phyloP scores from a whole-genome alignment of 805 yeast species.

The Metschnikowia shivogae region DNA sequence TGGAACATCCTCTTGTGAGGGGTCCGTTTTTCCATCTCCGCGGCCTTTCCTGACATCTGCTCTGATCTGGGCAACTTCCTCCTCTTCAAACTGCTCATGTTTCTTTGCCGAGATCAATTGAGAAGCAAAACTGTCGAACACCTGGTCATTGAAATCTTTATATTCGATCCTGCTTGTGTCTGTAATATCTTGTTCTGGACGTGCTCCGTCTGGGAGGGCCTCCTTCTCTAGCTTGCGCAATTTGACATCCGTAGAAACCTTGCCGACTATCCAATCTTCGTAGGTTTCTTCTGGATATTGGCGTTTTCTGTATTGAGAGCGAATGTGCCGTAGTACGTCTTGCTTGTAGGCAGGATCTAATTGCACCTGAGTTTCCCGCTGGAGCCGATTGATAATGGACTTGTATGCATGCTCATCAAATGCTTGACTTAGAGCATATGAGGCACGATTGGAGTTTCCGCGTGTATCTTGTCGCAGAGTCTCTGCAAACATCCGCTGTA shows the following conservation, averaged over 20 bases:
- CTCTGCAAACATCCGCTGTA: conserved; percentile 1
- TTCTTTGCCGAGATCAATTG: not conserved
- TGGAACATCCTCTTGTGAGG: not conserved
- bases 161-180: not conserved
- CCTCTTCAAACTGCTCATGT: not conserved
- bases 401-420: not conserved
- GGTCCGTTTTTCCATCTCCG: not conserved
- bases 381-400: not conserved
- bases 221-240: not conserved
- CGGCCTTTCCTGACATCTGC: not conserved
- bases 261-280: conserved; percentile 14
- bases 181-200: not conserved
- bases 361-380: not conserved
- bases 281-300: conserved; percentile 14
- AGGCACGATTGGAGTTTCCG: not conserved
- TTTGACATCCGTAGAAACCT: no score
- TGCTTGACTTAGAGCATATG: not conserved
- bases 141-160: not conserved
- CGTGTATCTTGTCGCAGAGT: not conserved
- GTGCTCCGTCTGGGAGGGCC: no score
- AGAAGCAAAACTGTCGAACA: not conserved
- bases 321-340: conserved; percentile 17
- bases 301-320: conserved; percentile 9
- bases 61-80: not conserved
- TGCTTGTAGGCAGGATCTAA: conserved; percentile 7